Percentiles rank a stretch among this genome's conserved stretches.
Evolutionary conservation across 2,329 filamentous ascomycete species (phyloP).

Genomic region (Pyrenochaeta sp.): DNA sequence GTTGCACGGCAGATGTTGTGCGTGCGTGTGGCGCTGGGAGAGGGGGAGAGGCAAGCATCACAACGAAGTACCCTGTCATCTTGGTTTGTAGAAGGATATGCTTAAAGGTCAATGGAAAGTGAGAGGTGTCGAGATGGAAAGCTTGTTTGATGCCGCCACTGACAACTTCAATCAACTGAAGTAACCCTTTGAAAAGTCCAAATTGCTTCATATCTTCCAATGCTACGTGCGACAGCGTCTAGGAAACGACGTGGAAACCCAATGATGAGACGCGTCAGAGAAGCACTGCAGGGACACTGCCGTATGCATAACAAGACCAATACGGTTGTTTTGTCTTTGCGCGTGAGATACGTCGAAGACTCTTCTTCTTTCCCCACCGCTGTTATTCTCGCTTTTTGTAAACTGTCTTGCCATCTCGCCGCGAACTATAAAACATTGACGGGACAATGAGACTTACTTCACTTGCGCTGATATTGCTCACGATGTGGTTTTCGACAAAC

Average conservation of each 20-base stretch:
- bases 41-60: no score
- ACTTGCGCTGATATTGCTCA: neutral
- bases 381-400: constrained; percentile 3
- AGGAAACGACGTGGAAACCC: constrained; percentile 9
- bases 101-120: no score
- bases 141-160: neutral
- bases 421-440: neutral
- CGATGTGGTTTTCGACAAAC: constrained; percentile 16
- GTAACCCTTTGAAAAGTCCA: no score
- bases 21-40: constrained; percentile 12
- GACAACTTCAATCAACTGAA: no score
- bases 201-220: no score
- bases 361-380: constrained; percentile 6
- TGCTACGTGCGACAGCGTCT: no score
- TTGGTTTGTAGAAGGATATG: no score
- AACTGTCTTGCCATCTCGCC: constrained; percentile 3
- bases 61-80: no score
- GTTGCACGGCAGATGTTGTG: constrained; percentile 18
- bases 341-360: constrained; percentile 1
- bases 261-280: constrained; percentile 14
- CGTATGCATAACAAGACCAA: constrained; percentile 22
- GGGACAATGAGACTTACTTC: constrained; percentile 1
- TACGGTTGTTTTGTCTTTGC: constrained; percentile 17
- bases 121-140: no score
- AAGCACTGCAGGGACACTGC: constrained; percentile 28